phyloP scores from a whole-genome alignment of 352 stramenopile genomes.

The Phytophthora uliginosa region DNA sequence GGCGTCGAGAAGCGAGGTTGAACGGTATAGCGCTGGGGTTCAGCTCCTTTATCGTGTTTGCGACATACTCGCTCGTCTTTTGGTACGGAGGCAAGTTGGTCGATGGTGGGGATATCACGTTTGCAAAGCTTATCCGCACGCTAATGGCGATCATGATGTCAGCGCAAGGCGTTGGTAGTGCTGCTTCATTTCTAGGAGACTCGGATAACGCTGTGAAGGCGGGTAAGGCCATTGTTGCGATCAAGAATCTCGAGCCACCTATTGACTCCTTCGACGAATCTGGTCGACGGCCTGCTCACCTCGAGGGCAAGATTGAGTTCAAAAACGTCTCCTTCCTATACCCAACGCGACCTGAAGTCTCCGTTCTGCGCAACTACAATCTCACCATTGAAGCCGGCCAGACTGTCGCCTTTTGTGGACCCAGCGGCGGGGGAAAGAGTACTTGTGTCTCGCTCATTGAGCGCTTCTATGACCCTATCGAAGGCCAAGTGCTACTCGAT shows the following conservation, averaged over 20 bases:
- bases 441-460: slow-evolving; percentile 57
- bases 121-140: slow-evolving; percentile 54
- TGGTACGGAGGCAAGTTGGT: slow-evolving; percentile 67
- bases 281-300: not conserved
- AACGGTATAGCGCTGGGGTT: slow-evolving; percentile 67
- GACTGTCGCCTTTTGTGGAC: slow-evolving; percentile 65
- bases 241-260: slow-evolving; percentile 30
- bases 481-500: slow-evolving; percentile 76
- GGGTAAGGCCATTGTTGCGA: slow-evolving; percentile 52
- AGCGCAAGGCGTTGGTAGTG: slow-evolving; percentile 37
- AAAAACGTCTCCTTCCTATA: slow-evolving; percentile 79
- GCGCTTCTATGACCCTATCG: slow-evolving; percentile 72
- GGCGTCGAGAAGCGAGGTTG: slow-evolving; percentile 36
- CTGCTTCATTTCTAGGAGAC: slow-evolving; percentile 51
- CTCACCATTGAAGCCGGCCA: slow-evolving; percentile 75
- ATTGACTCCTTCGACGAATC: slow-evolving; percentile 54
- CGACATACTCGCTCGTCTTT: slow-evolving; percentile 61
- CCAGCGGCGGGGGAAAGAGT: slow-evolving; percentile 54
- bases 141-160: slow-evolving; percentile 64
- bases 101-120: slow-evolving; percentile 45
- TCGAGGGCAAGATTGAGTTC: slow-evolving; percentile 49
- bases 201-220: slow-evolving; percentile 79
- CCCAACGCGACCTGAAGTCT: slow-evolving; percentile 63
- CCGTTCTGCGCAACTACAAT: slow-evolving; percentile 84
- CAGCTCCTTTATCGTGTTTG: slow-evolving; percentile 68